Evolutionary conservation across 2,329 filamentous ascomycete genomes (phyloP).

Genomic region (Aspergillus proliferans): DNA sequence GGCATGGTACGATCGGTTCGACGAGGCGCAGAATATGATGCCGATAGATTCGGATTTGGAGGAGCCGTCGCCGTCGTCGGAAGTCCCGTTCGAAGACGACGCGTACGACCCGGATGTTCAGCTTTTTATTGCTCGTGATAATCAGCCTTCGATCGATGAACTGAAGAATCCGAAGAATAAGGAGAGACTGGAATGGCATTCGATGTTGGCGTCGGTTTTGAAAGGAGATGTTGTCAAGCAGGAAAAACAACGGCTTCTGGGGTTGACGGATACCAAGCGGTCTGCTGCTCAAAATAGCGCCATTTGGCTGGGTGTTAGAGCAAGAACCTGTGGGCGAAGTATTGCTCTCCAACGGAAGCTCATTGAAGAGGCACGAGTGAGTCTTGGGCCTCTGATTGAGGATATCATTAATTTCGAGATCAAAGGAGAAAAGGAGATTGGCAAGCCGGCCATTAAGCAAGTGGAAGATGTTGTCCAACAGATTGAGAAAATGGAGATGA

Average conservation of each 20-base stretch:
- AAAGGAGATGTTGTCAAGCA: slow-evolving; percentile 96
- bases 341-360: slow-evolving; percentile 78
- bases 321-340: slow-evolving; percentile 76
- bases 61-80: slow-evolving; percentile 81
- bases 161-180: slow-evolving; percentile 79
- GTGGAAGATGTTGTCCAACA: slow-evolving; percentile 83
- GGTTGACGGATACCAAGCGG: slow-evolving; percentile 67
- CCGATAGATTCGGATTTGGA: slow-evolving; percentile 80
- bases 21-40: slow-evolving; percentile 61
- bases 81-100: slow-evolving; percentile 74
- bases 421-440: slow-evolving; percentile 84
- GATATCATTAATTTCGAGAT: slow-evolving; percentile 90
- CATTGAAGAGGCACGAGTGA: slow-evolving; percentile 73
- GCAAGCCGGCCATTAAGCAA: slow-evolving; percentile 80
- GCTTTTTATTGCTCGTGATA: slow-evolving; percentile 84
- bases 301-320: slow-evolving; percentile 82
- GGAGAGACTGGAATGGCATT: slow-evolving; percentile 93
- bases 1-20: slow-evolving; percentile 60
- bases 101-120: slow-evolving; percentile 86
- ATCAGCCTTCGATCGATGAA: slow-evolving; percentile 84
- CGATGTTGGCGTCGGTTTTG: slow-evolving; percentile 91
- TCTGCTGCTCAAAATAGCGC: slow-evolving; percentile 62
- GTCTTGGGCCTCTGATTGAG: slow-evolving; percentile 70
- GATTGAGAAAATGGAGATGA: slow-evolving; percentile 78
- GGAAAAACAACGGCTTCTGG: slow-evolving; percentile 92